These are phyloP conservation scores for Arachnopeziza araneosa DNA, from an alignment of 2,329 filamentous ascomycete species.

Conservation along the genomic window DNA sequence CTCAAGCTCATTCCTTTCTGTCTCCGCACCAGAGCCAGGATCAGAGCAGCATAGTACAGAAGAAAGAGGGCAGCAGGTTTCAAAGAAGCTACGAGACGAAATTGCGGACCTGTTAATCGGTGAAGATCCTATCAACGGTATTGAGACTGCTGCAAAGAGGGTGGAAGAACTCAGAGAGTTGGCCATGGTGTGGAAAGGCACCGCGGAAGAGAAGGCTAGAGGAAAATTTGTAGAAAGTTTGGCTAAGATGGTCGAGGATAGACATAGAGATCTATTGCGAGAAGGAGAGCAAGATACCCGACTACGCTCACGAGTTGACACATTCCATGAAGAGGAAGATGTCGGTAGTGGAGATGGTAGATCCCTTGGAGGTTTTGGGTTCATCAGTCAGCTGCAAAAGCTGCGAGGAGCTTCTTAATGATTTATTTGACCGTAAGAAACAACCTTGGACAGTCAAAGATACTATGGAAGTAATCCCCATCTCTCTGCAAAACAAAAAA, in stretches of 20 bases:
- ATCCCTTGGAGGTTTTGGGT: constrained; percentile 29
- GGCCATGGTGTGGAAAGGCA: constrained; percentile 86
- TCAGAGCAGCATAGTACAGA: constrained; percentile 64
- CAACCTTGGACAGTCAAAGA: too few relatives aligned
- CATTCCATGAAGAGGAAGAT: constrained; percentile 19
- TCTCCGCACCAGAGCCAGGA: constrained; percentile 76
- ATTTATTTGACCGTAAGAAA: too few relatives aligned
- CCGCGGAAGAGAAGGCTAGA: constrained; percentile 85
- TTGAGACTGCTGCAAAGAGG: constrained; percentile 67
- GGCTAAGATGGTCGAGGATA: constrained; percentile 77
- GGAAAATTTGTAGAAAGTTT: constrained; percentile 75
- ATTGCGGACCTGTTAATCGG: constrained; percentile 61
- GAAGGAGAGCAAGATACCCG: constrained; percentile 27
- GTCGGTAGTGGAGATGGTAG: constrained; percentile 17
- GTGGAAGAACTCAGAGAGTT: constrained; percentile 75
- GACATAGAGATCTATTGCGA: constrained; percentile 31
- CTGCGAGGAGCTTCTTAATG: constrained; percentile 25
- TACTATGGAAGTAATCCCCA: too few relatives aligned
- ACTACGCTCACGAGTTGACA: constrained; percentile 22
- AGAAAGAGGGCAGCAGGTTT: constrained; percentile 80
- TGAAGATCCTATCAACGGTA: constrained; percentile 56
- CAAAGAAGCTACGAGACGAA: constrained; percentile 64
- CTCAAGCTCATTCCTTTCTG: constrained; percentile 79
- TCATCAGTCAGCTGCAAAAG: constrained; percentile 32
- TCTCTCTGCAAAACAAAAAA: too few relatives aligned